These are phyloP conservation scores for Dentipellis sp. DNA, from an alignment of 768 basidiomycete species.

Conservation along the genomic window DNA sequence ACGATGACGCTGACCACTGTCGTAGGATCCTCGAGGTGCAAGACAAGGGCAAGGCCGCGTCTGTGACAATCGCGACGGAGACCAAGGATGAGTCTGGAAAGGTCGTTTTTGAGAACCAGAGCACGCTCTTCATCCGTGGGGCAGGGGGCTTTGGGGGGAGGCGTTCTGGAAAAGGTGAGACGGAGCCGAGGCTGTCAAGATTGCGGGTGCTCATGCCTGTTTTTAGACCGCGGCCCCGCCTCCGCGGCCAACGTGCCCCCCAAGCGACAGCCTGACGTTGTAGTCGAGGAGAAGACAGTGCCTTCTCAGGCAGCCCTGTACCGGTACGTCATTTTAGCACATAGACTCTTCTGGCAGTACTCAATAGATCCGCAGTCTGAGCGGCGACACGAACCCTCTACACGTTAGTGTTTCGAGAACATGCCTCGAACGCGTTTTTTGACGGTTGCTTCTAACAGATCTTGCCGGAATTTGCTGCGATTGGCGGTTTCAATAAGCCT, in stretches of 20 bases:
- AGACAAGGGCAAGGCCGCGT: conserved; percentile 91
- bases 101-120: conserved; percentile 85
- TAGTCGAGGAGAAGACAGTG: conserved; percentile 82
- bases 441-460: conserved; percentile 39
- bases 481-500: conserved; percentile 91
- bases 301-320: conserved; percentile 85
- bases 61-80: conserved; percentile 70
- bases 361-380: conserved; percentile 44
- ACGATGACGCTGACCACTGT: neutral
- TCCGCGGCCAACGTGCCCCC: conserved; percentile 77
- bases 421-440: neutral
- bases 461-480: conserved; percentile 85
- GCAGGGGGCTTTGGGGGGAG: conserved; percentile 96
- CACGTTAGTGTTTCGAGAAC: conserved; percentile 44
- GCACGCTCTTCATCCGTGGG: conserved; percentile 87
- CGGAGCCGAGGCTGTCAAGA: neutral
- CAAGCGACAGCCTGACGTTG: conserved; percentile 74
- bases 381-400: conserved; percentile 87
- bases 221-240: conserved; percentile 79
- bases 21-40: conserved; percentile 66
- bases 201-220: neutral
- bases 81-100: conserved; percentile 81
- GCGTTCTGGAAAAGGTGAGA: conserved; percentile 66
- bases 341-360: neutral
- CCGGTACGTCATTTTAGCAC: conserved; percentile 39